A percentile compares a stretch with the other conserved stretches of the same genome.
Evolutionary conservation across 2,329 filamentous ascomycete species (phyloP).

Genomic region (Chalaropsis ovoidea): DNA sequence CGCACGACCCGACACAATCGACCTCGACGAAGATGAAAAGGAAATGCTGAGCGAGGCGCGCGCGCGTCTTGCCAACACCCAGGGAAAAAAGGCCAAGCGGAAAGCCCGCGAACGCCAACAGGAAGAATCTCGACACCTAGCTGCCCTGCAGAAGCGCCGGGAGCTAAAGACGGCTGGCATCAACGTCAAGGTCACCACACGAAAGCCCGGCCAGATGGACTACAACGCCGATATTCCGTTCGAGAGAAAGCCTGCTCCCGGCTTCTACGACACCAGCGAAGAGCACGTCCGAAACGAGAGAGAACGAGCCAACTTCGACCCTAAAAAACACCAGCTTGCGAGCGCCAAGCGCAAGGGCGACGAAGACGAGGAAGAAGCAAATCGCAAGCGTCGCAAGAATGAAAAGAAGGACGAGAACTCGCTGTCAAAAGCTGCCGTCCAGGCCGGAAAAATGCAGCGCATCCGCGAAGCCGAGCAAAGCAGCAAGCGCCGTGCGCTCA

Average conservation of each 20-base stretch:
- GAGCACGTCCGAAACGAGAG: constrained; percentile 73
- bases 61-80: constrained; percentile 90
- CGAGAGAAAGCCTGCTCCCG: constrained; percentile 76
- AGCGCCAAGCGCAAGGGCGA: constrained; percentile 85
- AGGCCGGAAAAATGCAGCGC: constrained; percentile 88
- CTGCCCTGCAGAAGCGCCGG: constrained; percentile 83
- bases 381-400: constrained; percentile 78
- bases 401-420: constrained; percentile 69
- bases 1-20: constrained; percentile 88
- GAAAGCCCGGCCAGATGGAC: constrained; percentile 96
- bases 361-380: constrained; percentile 66
- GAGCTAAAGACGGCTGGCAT: constrained; percentile 97
- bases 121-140: constrained; percentile 83
- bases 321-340: constrained; percentile 77
- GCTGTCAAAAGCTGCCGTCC: constrained; percentile 68
- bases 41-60: constrained; percentile 98
- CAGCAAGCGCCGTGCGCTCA: constrained; percentile 78
- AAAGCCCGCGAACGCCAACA: constrained; percentile 93
- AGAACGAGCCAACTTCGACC: constrained; percentile 77
- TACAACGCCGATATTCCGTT: constrained; percentile 99
- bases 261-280: constrained; percentile 88
- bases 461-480: constrained; percentile 94
- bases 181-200: constrained; percentile 87
- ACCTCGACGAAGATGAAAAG: constrained; percentile 97
- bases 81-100: constrained; percentile 97